These are phyloP conservation scores for Coemansia sp. DNA, from an alignment of 192 early-diverging fungal genomes.

Conservation along the genomic window DNA sequence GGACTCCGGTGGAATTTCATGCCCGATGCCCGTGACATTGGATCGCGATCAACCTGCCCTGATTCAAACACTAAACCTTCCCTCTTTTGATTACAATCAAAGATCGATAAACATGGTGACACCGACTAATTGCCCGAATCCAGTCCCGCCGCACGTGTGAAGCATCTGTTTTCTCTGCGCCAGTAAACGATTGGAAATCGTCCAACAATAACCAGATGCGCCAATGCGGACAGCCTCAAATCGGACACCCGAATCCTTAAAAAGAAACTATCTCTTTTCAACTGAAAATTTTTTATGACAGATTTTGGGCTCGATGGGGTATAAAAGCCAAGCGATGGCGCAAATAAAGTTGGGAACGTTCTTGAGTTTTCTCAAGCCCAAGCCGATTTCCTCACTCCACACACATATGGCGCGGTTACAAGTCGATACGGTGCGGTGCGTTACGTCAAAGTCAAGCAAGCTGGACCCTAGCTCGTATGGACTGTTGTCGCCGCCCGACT, in stretches of 20 bases:
- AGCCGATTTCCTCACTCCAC: neutral
- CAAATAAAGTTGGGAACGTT: neutral
- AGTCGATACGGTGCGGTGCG: neutral
- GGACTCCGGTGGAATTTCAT: too few species aligned
- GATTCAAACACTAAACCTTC: neutral
- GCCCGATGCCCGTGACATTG: too few species aligned
- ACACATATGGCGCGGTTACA: constrained; percentile 3
- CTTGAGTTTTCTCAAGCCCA: neutral
- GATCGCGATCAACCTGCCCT: too few species aligned
- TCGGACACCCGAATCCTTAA: neutral
- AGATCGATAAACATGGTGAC: neutral
- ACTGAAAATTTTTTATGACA: neutral
- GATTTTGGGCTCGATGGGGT: neutral
- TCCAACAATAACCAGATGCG: neutral
- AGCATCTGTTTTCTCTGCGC: neutral
- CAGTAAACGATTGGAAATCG: neutral
- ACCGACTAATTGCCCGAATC: neutral
- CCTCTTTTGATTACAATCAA: neutral
- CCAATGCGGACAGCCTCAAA: neutral
- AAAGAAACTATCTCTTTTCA: neutral
- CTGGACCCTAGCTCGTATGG: constrained; percentile 4
- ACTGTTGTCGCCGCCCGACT: constrained; percentile 42
- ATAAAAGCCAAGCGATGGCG: neutral
- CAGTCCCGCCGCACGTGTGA: neutral
- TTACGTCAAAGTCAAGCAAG: neutral